phyloP scores from a whole-genome alignment of 2,329 filamentous ascomycete species.

The Proliferodiscus dingleyae region DNA sequence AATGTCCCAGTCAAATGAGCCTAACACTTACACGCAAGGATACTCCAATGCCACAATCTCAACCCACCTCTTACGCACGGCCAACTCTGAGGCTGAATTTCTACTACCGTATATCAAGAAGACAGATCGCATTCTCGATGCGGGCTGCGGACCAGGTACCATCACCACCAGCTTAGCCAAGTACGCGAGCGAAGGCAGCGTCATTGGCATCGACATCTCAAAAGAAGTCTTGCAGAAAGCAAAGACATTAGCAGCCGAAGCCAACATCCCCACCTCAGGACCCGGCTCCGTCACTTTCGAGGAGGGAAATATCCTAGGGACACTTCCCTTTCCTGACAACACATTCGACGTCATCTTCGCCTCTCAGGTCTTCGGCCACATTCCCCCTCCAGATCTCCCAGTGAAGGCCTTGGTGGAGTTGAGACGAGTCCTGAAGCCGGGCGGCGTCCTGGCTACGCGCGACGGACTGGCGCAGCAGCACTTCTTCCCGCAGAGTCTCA shows the following conservation, averaged over 20 bases:
- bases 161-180: conserved; percentile 41
- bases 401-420: conserved; percentile 47
- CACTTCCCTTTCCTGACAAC: conserved; percentile 38
- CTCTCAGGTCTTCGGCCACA: conserved; percentile 54
- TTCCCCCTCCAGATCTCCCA: conserved; percentile 39
- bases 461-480: conserved; percentile 35
- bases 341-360: conserved; percentile 55
- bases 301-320: conserved; percentile 20
- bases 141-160: conserved; percentile 46
- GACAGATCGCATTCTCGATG: conserved; percentile 36
- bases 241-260: conserved; percentile 8
- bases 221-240: conserved; percentile 10
- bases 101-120: conserved; percentile 37
- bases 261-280: conserved; percentile 5
- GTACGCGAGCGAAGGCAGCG: conserved; percentile 35
- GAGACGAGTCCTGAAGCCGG: conserved; percentile 46
- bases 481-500: conserved; percentile 30
- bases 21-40: conserved; percentile 13
- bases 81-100: conserved; percentile 11
- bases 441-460: conserved; percentile 47
- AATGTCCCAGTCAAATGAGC: conserved; percentile 11
- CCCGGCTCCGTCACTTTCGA: conserved; percentile 24
- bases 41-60: conserved; percentile 14
- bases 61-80: conserved; percentile 14
- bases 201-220: conserved; percentile 36